Conservation (phyloP, 2,329 filamentous ascomycete species). For the Clonostachys sp. region DNA sequence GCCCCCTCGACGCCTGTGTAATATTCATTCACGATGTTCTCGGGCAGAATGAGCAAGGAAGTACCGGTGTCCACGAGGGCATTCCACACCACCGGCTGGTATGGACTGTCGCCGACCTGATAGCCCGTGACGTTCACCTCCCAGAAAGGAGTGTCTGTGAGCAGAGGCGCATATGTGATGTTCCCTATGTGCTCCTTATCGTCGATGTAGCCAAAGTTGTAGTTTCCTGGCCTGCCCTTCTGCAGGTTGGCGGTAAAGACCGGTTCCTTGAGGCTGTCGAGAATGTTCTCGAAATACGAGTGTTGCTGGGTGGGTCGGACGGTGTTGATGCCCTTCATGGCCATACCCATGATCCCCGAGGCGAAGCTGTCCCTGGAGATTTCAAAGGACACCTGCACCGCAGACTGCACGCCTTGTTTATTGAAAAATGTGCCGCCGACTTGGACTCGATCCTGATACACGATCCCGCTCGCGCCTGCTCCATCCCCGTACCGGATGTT, state of each 20-base stretch:
- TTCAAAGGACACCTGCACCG: conserved; percentile 46
- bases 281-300: conserved; percentile 29
- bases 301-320: conserved; percentile 19
- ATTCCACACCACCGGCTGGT: conserved; percentile 24
- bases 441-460: conserved; percentile 61
- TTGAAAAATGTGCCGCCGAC: conserved; percentile 56
- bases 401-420: conserved; percentile 62
- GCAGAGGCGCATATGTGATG: conserved; percentile 50
- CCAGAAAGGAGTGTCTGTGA: conserved; percentile 56
- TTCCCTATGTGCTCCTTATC: conserved; percentile 47
- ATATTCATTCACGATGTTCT: conserved; percentile 49
- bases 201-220: conserved; percentile 48
- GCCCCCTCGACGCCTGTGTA: conserved; percentile 53
- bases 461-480: conserved; percentile 55
- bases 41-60: conserved; percentile 57
- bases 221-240: conserved; percentile 23
- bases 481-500: conserved; percentile 62
- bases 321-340: conserved; percentile 22
- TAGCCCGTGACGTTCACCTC: conserved; percentile 52
- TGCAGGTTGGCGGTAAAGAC: conserved; percentile 30
- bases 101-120: conserved; percentile 23
- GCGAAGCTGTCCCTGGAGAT: conserved; percentile 26
- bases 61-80: conserved; percentile 70
- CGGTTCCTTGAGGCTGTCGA: conserved; percentile 14
- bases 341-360: conserved; percentile 28